phyloP scores from a whole-genome alignment of 192 early-diverging fungal species.

The Diversispora epigaea region DNA sequence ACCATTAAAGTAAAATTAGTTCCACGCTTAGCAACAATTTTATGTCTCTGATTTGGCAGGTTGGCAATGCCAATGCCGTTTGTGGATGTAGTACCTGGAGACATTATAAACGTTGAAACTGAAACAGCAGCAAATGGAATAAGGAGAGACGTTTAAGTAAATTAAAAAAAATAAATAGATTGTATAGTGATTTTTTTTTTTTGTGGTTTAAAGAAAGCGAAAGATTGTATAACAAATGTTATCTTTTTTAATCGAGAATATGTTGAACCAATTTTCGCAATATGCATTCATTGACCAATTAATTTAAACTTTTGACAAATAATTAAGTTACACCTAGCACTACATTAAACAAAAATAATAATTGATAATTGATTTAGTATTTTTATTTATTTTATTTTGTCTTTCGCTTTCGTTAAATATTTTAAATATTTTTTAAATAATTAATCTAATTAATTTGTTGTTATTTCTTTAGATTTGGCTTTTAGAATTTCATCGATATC shows the following conservation, averaged over 20 bases:
- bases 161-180: neutral
- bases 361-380: too few relatives aligned
- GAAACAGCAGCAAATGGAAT: too few relatives aligned
- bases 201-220: conserved; percentile 13
- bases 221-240: neutral
- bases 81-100: conserved; percentile 44
- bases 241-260: too few relatives aligned
- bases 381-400: too few relatives aligned
- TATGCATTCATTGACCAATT: too few relatives aligned
- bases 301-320: too few relatives aligned
- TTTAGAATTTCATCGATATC: conserved; percentile 64
- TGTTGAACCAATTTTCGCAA: too few relatives aligned
- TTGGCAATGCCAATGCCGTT: conserved; percentile 93
- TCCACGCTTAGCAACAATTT: conserved; percentile 96
- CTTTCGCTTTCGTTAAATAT: too few relatives aligned
- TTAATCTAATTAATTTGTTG: conserved; percentile 34
- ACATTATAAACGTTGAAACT: conserved; percentile 31
- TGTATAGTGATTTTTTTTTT: neutral
- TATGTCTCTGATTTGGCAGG: conserved; percentile 97
- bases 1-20: conserved; percentile 97
- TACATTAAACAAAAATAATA: too few relatives aligned
- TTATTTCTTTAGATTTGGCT: conserved; percentile 69
- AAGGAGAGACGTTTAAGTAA: conserved; percentile 30
- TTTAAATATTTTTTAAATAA: too few relatives aligned
- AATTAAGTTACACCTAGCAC: too few relatives aligned